Conservation (phyloP, 2,329 filamentous ascomycete genomes). For the Epichloe festucae region DNA sequence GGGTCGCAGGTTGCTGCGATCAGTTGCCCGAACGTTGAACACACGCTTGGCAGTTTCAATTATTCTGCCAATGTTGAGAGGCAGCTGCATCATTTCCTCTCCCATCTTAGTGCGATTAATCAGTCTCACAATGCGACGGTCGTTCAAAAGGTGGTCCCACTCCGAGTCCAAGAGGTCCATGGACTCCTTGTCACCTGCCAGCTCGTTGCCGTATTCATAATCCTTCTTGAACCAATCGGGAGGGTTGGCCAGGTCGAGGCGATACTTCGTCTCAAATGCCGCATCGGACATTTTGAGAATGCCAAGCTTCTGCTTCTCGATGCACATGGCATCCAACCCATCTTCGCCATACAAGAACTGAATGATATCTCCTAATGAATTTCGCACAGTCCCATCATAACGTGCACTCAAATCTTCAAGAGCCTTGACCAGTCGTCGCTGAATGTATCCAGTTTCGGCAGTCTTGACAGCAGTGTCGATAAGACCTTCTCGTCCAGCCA, state of each 20-base stretch:
- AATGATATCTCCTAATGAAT: constrained; percentile 90
- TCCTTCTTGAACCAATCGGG: constrained; percentile 47
- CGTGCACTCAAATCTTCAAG: constrained; percentile 95
- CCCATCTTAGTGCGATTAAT: constrained; percentile 58
- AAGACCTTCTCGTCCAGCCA: constrained; percentile 99
- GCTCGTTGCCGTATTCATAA: constrained; percentile 69
- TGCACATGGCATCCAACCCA: constrained; percentile 82
- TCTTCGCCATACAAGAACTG: constrained; percentile 98
- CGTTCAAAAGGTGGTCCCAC: constrained; percentile 63
- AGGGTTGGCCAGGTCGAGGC: constrained; percentile 54
- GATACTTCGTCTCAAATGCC: constrained; percentile 70
- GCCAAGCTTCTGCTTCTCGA: constrained; percentile 86
- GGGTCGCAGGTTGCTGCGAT: constrained; percentile 81
- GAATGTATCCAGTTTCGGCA: constrained; percentile 97
- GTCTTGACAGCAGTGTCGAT: constrained; percentile 99
- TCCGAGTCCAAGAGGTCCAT: constrained; percentile 82
- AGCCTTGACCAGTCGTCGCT: constrained; percentile 94
- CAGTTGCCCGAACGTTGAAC: constrained; percentile 77
- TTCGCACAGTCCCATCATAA: constrained; percentile 93
- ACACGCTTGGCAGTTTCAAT: constrained; percentile 82
- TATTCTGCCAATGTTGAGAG: constrained; percentile 82
- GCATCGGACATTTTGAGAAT: constrained; percentile 68
- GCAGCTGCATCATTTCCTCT: constrained; percentile 78
- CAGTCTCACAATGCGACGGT: constrained; percentile 60
- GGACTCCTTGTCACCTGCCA: constrained; percentile 74